phyloP scores from a whole-genome alignment of 2,329 filamentous ascomycete genomes.

The Monosporascus ibericus region DNA sequence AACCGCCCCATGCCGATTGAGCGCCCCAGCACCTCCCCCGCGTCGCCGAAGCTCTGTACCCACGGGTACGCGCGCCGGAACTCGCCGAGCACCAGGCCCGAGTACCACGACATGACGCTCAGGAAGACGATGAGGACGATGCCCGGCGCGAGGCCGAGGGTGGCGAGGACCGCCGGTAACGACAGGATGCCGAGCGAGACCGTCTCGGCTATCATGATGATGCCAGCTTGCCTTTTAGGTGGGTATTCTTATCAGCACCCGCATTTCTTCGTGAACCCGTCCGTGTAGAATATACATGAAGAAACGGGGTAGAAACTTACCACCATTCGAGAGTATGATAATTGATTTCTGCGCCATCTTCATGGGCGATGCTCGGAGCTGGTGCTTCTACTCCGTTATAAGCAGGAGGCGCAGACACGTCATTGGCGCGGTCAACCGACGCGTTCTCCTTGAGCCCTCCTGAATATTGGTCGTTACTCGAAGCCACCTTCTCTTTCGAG shows the following conservation, averaged over 20 bases:
- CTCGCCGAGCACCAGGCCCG: constrained; percentile 50
- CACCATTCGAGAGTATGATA: constrained; percentile 34
- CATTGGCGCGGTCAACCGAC: background rate
- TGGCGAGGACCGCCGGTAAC: constrained; percentile 68
- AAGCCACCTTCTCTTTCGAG: background rate
- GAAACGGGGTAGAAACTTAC: constrained; percentile 16
- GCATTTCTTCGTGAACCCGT: background rate
- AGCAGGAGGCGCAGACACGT: background rate
- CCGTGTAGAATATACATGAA: background rate
- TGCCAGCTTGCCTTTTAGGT: constrained; percentile 31
- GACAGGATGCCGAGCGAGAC: constrained; percentile 55
- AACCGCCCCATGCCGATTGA: constrained; percentile 41
- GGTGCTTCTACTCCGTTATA: background rate
- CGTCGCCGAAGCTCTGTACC: constrained; percentile 60
- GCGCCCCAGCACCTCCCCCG: constrained; percentile 49
- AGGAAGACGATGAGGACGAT: constrained; percentile 63
- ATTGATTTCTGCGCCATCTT: constrained; percentile 21
- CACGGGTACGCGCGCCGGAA: constrained; percentile 67
- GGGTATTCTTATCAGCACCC: constrained; percentile 13
- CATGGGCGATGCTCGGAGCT: constrained; percentile 7
- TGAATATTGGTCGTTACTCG: background rate
- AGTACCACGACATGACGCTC: constrained; percentile 62
- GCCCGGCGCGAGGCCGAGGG: constrained; percentile 67
- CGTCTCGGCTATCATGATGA: constrained; percentile 38
- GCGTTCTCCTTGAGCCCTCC: background rate